A percentile compares a stretch with the other conserved stretches of the same genome.
phyloP scores from a whole-genome alignment of 2,329 filamentous ascomycete genomes.

The Epichloe elymi region DNA sequence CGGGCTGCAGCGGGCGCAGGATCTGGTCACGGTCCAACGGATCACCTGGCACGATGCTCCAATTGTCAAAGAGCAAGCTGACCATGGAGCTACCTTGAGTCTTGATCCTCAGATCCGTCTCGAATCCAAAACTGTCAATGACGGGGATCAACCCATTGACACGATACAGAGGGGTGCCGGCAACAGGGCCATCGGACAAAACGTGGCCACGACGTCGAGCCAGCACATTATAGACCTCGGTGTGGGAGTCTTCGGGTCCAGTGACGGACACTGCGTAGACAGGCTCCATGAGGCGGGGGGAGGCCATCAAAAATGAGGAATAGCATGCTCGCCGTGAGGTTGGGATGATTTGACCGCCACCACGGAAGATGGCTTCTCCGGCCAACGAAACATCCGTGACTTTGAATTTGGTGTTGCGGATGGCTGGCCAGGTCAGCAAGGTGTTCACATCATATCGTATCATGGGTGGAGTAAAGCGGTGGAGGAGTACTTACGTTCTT shows the following conservation, averaged over 20 bases:
- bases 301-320: conserved; percentile 93
- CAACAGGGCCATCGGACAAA: conserved; percentile 83
- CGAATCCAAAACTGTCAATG: conserved; percentile 95
- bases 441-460: background rate
- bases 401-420: conserved; percentile 95
- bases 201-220: conserved; percentile 84
- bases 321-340: conserved; percentile 89
- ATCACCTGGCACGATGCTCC: conserved; percentile 92
- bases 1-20: conserved; percentile 73
- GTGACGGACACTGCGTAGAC: conserved; percentile 89
- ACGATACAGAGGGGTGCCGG: conserved; percentile 85
- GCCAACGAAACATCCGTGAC: conserved; percentile 84
- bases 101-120: conserved; percentile 92
- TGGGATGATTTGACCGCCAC: conserved; percentile 93
- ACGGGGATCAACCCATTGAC: conserved; percentile 87
- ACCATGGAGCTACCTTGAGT: conserved; percentile 88
- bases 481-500: conserved; percentile 65
- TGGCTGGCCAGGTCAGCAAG: conserved; percentile 40
- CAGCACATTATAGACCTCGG: conserved; percentile 82
- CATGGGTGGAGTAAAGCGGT: background rate
- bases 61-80: conserved; percentile 86
- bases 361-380: conserved; percentile 82
- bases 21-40: conserved; percentile 80
- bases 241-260: conserved; percentile 78
- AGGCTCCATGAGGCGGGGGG: conserved; percentile 88